Conservation (phyloP, 2,329 filamentous ascomycete species). For the Talaromyces sp. region DNA sequence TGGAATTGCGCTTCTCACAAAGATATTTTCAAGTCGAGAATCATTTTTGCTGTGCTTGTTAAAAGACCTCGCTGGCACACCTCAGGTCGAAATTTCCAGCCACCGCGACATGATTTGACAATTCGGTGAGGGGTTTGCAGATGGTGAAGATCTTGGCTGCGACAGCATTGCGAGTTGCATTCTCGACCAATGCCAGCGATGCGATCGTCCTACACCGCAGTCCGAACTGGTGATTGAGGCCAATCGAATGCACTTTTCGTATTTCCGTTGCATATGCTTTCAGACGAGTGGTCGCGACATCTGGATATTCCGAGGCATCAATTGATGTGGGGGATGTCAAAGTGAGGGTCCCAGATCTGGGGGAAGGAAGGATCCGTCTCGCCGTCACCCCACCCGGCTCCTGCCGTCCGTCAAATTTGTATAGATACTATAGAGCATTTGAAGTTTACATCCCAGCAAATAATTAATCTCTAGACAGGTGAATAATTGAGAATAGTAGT, state of each 20-base stretch:
- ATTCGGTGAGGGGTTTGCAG: neutral
- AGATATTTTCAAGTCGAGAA: neutral
- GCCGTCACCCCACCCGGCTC: neutral
- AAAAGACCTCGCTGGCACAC: neutral
- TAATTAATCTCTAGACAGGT: too few relatives aligned
- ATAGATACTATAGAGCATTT: too few relatives aligned
- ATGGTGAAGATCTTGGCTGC: neutral
- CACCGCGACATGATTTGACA: neutral
- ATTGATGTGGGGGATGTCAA: neutral
- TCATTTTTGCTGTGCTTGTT: neutral
- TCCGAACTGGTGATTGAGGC: neutral
- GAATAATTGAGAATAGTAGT: too few relatives aligned
- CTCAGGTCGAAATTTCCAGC: neutral
- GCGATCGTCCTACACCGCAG: neutral
- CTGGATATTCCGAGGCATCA: slow-evolving; percentile 28
- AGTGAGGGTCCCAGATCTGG: neutral
- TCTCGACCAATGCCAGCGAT: neutral
- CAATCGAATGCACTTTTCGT: neutral
- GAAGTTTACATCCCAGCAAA: too few relatives aligned
- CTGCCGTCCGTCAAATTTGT: too few relatives aligned
- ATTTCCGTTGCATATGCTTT: neutral
- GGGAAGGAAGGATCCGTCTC: neutral
- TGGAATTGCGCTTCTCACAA: neutral
- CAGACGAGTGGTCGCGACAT: too few relatives aligned
- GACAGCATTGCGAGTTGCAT: neutral